phyloP scores from a whole-genome alignment of 1,284 basidiomycete species.

The Cutaneotrichosporon daszewskae region DNA sequence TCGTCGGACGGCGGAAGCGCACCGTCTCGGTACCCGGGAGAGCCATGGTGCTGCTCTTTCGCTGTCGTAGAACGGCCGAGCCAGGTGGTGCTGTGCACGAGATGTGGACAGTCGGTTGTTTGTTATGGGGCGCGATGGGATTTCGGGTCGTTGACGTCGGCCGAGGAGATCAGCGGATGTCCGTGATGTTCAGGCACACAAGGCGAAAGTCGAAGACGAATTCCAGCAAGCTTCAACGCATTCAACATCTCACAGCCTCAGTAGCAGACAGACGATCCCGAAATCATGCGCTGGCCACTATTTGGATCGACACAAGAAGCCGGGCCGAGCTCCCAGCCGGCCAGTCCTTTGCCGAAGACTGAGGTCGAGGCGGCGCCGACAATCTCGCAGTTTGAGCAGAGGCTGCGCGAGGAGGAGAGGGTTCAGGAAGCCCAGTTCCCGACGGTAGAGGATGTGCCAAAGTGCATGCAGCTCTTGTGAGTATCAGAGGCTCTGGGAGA shows the following conservation, averaged over 20 bases:
- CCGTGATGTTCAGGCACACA: no score
- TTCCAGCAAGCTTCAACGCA: neutral
- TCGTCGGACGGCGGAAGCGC: slow-evolving; percentile 42
- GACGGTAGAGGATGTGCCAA: slow-evolving; percentile 68
- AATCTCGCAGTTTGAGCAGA: slow-evolving; percentile 28
- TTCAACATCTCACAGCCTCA: neutral
- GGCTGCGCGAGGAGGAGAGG: slow-evolving; percentile 39
- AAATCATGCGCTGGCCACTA: slow-evolving; percentile 12
- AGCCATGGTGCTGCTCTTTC: slow-evolving; percentile 9
- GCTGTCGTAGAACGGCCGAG: neutral
- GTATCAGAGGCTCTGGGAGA: slow-evolving; percentile 14
- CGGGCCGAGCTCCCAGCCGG: neutral
- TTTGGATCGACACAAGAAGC: slow-evolving; percentile 2
- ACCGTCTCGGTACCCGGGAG: slow-evolving; percentile 44
- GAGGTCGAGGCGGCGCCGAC: slow-evolving; percentile 12
- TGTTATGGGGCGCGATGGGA: neutral
- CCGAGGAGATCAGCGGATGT: neutral
- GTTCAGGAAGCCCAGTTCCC: slow-evolving; percentile 54
- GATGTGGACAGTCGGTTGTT: neutral
- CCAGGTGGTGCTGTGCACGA: neutral
- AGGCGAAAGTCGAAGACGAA: neutral
- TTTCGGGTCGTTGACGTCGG: slow-evolving; percentile 2
- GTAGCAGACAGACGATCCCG: no score
- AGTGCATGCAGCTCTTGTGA: slow-evolving; percentile 65
- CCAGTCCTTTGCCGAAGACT: neutral